Evolutionary conservation across 2,329 filamentous ascomycete species (phyloP), one percentile per base, ranked within the genome.

Genomic region (Sporothrix brasiliensis): DNA sequence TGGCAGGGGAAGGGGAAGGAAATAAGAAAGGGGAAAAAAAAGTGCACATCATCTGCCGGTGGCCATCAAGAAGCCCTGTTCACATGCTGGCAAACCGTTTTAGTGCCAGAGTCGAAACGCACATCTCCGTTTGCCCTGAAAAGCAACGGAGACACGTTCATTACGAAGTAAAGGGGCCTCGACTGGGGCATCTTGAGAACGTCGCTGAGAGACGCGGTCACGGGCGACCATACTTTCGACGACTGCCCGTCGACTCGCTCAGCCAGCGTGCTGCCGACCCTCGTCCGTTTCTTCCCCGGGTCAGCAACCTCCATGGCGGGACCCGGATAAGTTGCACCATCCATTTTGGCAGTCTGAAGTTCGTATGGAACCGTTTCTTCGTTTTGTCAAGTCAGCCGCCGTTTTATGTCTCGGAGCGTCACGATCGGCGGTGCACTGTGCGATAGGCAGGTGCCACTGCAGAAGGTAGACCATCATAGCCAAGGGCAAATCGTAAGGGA

Each of bases 21-120:
- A 49, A 19, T 49, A 60, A 41, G 16, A 30, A 54, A 30, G 50
- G 21, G 44, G 4, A 1, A 6, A 19, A 6, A 14, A 60, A 60
- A 61, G 39, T 61, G 56, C 39, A 34, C 6, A 34, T 34, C 34
- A 9, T 34, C 6, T 34, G 34, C 30, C 3, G 30, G 30, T 34
- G 30, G 30, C 34, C 34, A 34, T 9, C 34, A 34, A 34, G 34
- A 34, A 34, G 34, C 30, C 39, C 56, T n/a, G 11, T 61, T 39
- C 19, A 39, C 21, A 63, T 44, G 41, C 21, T 19, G 56, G 34
- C 34, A 19, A 44, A 44, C 56, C 30, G 30, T 44, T 13, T 61
- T 58, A 21, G 58, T 21, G 13, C 58, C 58, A 39, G 39, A 47
- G 6, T 47, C 58, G 14, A 63, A 61, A 63, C 58, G 39, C 44